These are phyloP conservation scores for Populus pruinosa DNA, from an alignment of 345 rosid species.

Conservation along the genomic window DNA sequence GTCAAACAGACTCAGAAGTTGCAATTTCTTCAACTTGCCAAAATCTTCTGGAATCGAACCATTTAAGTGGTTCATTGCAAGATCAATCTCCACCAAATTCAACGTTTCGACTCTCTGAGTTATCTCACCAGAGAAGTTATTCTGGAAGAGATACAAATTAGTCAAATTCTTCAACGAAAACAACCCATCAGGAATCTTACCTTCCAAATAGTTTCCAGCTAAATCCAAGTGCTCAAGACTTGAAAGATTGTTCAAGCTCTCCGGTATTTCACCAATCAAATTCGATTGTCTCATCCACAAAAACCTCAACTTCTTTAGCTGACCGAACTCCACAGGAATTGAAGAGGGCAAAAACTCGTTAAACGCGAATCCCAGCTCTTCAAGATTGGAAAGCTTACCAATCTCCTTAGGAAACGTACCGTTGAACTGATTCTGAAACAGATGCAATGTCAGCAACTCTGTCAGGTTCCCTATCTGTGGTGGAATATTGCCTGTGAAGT, in stretches of 20 bases:
- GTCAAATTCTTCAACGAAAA: slow-evolving; percentile 55
- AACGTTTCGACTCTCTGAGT: slow-evolving; percentile 43
- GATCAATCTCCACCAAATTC: slow-evolving; percentile 65
- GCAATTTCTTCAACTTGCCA: slow-evolving; percentile 59
- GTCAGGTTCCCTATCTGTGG: slow-evolving; percentile 41
- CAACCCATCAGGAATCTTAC: slow-evolving; percentile 45
- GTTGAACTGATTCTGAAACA: slow-evolving; percentile 45
- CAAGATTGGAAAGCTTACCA: slow-evolving; percentile 59
- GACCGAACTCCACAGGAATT: slow-evolving; percentile 64
- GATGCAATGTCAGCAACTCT: slow-evolving; percentile 35
- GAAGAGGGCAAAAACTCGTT: slow-evolving; percentile 50
- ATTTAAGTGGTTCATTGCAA: slow-evolving; percentile 60
- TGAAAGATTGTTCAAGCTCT: slow-evolving; percentile 37
- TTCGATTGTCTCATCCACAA: slow-evolving; percentile 50
- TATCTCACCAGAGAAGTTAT: slow-evolving; percentile 53
- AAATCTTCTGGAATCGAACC: slow-evolving; percentile 75
- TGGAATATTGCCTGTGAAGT: slow-evolving; percentile 74
- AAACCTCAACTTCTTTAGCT: slow-evolving; percentile 43
- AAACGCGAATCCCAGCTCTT: slow-evolving; percentile 36
- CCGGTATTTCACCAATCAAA: slow-evolving; percentile 62
- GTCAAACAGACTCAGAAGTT: slow-evolving; percentile 58
- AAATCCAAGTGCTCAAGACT: slow-evolving; percentile 54
- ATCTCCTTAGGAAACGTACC: slow-evolving; percentile 84
- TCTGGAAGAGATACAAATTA: slow-evolving; percentile 34
- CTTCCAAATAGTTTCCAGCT: slow-evolving; percentile 45